Percentiles rank a stretch among this genome's conserved stretches.
These are phyloP conservation scores for Syncephalastrum contaminatum DNA, from an alignment of 371 early-diverging fungal genomes.

Conservation along the genomic window DNA sequence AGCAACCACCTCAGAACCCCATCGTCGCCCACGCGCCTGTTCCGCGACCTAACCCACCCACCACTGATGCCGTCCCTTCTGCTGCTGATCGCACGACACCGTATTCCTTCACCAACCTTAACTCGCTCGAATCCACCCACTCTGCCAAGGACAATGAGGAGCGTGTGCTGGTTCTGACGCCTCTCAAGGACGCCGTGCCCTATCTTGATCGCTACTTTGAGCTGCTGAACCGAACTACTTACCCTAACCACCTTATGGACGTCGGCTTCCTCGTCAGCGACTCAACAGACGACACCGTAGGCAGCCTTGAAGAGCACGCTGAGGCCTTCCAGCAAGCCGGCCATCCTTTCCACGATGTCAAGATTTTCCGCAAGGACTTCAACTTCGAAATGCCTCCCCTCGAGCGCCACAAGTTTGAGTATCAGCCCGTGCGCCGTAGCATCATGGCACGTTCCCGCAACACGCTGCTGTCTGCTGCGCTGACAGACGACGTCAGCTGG, in stretches of 20 bases:
- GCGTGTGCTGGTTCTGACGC: conserved; percentile 32
- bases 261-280: conserved; percentile 38
- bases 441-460: conserved; percentile 55
- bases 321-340: conserved; percentile 4
- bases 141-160: conserved; percentile 17
- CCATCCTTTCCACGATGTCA: conserved; percentile 36
- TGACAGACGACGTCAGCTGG: conserved; percentile 41
- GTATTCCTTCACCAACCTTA: conserved; percentile 10
- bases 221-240: conserved; percentile 32
- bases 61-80: too few relatives aligned
- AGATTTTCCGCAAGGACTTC: conserved; percentile 46
- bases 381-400: conserved; percentile 7
- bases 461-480: conserved; percentile 42
- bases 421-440: conserved; percentile 38
- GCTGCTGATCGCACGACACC: too few relatives aligned
- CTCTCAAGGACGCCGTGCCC: conserved; percentile 28
- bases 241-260: conserved; percentile 35
- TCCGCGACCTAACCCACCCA: too few relatives aligned
- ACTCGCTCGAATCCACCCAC: conserved; percentile 19
- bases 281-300: conserved; percentile 11
- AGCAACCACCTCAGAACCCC: too few relatives aligned
- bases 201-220: conserved; percentile 46
- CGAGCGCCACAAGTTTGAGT: conserved; percentile 11
- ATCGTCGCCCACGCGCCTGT: too few relatives aligned
- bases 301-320: conserved; percentile 15